Base-by-base conservation (phyloP, 1,284 basidiomycete species). In the Ganoderma lingzhi region DNA sequence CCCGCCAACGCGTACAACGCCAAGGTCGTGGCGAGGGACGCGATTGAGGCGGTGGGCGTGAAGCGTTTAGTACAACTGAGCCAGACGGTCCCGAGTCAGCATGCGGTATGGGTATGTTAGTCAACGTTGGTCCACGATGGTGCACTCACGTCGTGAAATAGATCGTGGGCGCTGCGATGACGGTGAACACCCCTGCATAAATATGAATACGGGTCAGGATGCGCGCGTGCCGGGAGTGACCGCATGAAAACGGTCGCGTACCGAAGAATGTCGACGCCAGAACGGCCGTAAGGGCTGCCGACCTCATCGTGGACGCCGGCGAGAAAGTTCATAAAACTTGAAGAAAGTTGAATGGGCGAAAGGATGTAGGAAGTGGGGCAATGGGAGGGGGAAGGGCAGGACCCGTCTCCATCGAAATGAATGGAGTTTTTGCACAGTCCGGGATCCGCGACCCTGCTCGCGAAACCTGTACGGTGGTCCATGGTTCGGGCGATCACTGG, bases 181-280 rank as follows among this genome's bases (percentile, higher is more conserved):
- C 58, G 10, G 58, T 42, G 58, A 60, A 60, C 6, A 35, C 6
- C 6, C 58, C 58, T 60, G 35, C 19, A 19, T 6, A 17, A 35
- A 23, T 23, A 42, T 23, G 23, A 23, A 23, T 2, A 44, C 15
- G 3, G 6, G 15, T 15, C 15, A n/a, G 23, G n/a, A 23, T 60
- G 39, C 12, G 39, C 23, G n/a, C 23, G 15, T n/a, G 23, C 23
- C 23, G 23, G 19, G 35, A 23, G 23, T 45, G 17, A 6, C 6
- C 17, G 17, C 4, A 17, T 19, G 17, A 19, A 17, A 19, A 17
- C 6, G 6, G 23, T 2, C 37, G n/a, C 1, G 37, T 1, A 60
- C 58, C 58, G 39, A 60, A 60, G 39, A 41, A 60, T 12, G 42
- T 39, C 12, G 58, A 60, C 2, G 58, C n/a, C 39, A 60, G 23